Evolutionary conservation across 164 flowering plant genomes (phyloP).

Genomic region (Annona cherimola): DNA sequence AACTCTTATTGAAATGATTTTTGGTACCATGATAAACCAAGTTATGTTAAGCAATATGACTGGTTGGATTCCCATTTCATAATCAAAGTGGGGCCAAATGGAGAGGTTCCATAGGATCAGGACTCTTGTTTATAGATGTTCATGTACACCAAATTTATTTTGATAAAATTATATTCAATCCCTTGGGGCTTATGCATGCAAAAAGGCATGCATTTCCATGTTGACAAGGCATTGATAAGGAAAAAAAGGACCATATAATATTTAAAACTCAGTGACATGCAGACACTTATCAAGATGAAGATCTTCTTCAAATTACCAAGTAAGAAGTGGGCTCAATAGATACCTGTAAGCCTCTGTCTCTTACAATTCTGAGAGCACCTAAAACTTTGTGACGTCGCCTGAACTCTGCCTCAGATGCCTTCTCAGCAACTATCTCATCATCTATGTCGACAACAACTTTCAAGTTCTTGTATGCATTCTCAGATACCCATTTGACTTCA

Average conservation of each 20-base stretch:
- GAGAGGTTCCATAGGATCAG: no score
- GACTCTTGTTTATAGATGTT: no score
- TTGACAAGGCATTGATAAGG: background rate
- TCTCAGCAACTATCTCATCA: slow-evolving; percentile 65
- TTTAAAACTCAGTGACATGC: background rate
- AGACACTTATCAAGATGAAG: background rate
- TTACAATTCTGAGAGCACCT: slow-evolving; percentile 61
- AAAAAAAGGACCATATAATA: background rate
- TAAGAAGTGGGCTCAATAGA: background rate
- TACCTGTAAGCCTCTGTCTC: slow-evolving; percentile 84
- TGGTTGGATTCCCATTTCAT: no score
- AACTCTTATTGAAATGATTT: no score
- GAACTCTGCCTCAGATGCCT: slow-evolving; percentile 61
- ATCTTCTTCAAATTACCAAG: background rate
- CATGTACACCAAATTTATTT: no score
- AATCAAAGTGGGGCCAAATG: no score
- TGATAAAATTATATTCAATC: no score
- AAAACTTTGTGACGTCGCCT: slow-evolving; percentile 70
- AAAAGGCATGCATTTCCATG: background rate
- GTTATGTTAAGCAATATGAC: no score
- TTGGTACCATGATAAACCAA: no score
- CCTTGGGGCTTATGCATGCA: background rate
- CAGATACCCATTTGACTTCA: slow-evolving; percentile 78
- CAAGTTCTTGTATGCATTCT: slow-evolving; percentile 76
- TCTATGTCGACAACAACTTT: slow-evolving; percentile 84